Evolutionary conservation across 768 basidiomycete species (phyloP).

Genomic region (Dendrothele bispora): DNA sequence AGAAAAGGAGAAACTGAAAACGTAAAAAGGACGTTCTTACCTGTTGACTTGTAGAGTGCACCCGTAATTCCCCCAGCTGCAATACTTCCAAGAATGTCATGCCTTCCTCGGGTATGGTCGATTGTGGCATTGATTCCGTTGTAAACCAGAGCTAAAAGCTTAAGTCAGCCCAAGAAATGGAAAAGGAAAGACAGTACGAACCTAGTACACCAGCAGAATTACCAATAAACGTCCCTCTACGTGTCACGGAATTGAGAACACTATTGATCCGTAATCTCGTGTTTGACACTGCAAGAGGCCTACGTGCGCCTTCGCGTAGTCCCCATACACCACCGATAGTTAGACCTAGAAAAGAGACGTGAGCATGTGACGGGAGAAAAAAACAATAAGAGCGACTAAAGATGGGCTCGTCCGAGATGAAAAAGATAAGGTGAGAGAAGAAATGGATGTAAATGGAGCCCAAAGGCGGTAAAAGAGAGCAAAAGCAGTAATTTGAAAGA

Average conservation of each 20-base stretch:
- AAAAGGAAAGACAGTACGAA: slow-evolving; percentile 46
- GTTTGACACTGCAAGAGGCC: slow-evolving; percentile 86
- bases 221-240: slow-evolving; percentile 96
- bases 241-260: slow-evolving; percentile 92
- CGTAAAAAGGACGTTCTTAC: slow-evolving; percentile 54
- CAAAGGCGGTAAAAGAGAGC: slow-evolving; percentile 46
- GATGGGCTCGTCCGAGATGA: slow-evolving; percentile 51
- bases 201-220: slow-evolving; percentile 98
- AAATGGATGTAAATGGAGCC: slow-evolving; percentile 47
- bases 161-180: slow-evolving; percentile 30
- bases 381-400: slow-evolving; percentile 78
- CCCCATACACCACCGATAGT: slow-evolving; percentile 96
- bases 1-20: slow-evolving; percentile 30
- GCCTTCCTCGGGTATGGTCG: slow-evolving; percentile 84
- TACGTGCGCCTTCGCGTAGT: slow-evolving; percentile 86
- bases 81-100: slow-evolving; percentile 91
- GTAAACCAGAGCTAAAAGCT: slow-evolving; percentile 81
- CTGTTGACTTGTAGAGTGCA: slow-evolving; percentile 90
- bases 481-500: slow-evolving; percentile 64
- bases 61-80: slow-evolving; percentile 90
- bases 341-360: slow-evolving; percentile 75
- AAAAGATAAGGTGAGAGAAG: slow-evolving; percentile 72
- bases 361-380: slow-evolving; percentile 72
- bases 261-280: slow-evolving; percentile 92
- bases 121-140: slow-evolving; percentile 96